Base-by-base conservation (phyloP, 208 protist species). In the Novymonas esmeraldas region DNA sequence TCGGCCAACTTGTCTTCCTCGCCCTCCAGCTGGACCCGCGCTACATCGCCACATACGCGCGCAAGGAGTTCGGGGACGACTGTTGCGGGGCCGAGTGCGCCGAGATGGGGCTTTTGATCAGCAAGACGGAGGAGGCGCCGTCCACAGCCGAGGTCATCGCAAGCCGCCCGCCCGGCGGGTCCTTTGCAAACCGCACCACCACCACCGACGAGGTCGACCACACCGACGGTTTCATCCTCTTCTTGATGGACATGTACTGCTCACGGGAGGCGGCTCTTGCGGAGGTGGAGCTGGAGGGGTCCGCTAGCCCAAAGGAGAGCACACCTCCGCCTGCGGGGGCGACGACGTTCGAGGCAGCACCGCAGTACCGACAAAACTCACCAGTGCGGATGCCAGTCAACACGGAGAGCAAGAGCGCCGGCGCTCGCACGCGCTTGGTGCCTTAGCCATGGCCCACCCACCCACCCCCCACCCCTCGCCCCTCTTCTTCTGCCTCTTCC, bases 181-280 rank as follows among this genome's bases (percentile, higher is more conserved):
- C 65, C 28, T 70, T 58, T 26, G 50, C 57, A 16, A 59, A 33
- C 11, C 58, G 36, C 24, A 26, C 46, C 18, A 36, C 34, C 24
- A 26, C 46, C 18, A 36, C 34, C 13, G 76, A 76, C 20, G 73
- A 78, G 18, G 42, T 57, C 18, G 74, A 58, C 26, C 31, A 79
- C 42, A 95, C 90, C n/a, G 90, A 95, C 67, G 77, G 84, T 18
- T 95, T 95, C 67, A 70, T 95, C 50, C 64, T 95, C 45, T 71
- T 84, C 36, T 67, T 95, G 44, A 85, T 95, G 70, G 61, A 93
- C 56, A 95, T 95, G 90, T 95, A 92, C 76, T 60, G 46, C 20
- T 78, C 80, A 22, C 83, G 89, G 4, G 83, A 87, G 33, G 79
- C 76, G 22, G 70, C 55, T 5, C 38, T 56, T 2, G 52, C 50